Conservation (phyloP, 345 rosid genomes). For the Acer yangbiense region DNA sequence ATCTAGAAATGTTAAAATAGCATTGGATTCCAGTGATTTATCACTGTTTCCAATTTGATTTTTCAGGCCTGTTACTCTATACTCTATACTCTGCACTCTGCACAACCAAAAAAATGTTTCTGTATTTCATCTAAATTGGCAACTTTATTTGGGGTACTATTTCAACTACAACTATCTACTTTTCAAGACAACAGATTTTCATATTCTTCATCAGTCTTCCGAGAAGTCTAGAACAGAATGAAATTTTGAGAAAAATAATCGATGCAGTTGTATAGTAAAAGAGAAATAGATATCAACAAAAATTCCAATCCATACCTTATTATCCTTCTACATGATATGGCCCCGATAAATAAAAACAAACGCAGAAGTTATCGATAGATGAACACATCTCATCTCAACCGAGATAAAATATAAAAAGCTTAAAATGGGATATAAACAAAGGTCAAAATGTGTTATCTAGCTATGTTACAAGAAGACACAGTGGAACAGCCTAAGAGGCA, state of each 20-base stretch:
- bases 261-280: background rate
- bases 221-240: too few species aligned
- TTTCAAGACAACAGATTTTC: background rate
- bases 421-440: conserved; percentile 28
- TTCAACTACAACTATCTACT: background rate
- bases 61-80: background rate
- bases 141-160: background rate
- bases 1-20: background rate
- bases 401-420: conserved; percentile 8
- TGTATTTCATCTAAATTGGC: background rate
- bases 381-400: conserved; percentile 13
- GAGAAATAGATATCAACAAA: conserved; percentile 11
- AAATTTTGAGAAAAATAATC: background rate
- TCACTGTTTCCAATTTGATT: background rate
- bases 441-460: conserved; percentile 39
- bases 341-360: conserved; percentile 15
- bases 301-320: conserved; percentile 34
- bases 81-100: background rate
- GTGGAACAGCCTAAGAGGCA: conserved; percentile 42
- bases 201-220: background rate
- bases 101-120: conserved; percentile 3
- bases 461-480: conserved; percentile 21
- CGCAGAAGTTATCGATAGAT: background rate
- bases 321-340: conserved; percentile 35
- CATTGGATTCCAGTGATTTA: background rate